Evolutionary conservation across 208 protist species (phyloP).

Genomic region (Trypanosoma platydactyli): DNA sequence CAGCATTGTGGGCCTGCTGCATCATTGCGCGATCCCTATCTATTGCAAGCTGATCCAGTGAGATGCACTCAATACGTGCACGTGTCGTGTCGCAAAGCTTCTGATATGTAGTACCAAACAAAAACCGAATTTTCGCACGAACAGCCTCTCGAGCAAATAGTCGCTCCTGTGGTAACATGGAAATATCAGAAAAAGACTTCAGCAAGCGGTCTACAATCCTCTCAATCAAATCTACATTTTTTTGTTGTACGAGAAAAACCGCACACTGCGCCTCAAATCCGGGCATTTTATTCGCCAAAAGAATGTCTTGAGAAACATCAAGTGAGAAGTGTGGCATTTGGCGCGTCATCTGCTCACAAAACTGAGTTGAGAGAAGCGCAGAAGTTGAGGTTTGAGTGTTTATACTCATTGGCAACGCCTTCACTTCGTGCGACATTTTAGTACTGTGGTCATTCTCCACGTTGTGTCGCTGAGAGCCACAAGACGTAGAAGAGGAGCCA

Average conservation of each 20-base stretch:
- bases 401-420: background rate
- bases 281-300: background rate
- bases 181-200: background rate
- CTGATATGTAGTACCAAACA: conserved; percentile 15
- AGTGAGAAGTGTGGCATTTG: background rate
- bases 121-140: conserved; percentile 10
- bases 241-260: conserved; percentile 12
- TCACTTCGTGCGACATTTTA: background rate
- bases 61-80: conserved; percentile 2
- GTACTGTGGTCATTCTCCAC: background rate
- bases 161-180: conserved; percentile 6
- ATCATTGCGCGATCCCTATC: background rate
- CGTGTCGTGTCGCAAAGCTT: conserved; percentile 8
- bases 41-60: background rate
- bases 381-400: background rate
- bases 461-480: background rate
- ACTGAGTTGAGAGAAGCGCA: background rate
- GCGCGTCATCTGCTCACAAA: conserved; percentile 1
- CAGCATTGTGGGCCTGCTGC: background rate
- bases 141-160: conserved; percentile 14
- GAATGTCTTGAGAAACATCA: conserved; percentile 10
- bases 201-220: conserved; percentile 1
- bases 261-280: conserved; percentile 25
- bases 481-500: background rate
- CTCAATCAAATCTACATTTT: conserved; percentile 1